A percentile compares a stretch with the other conserved stretches of the same genome.
These are phyloP conservation scores for Brassica incana DNA, from an alignment of 345 rosid species.

Conservation along the genomic window DNA sequence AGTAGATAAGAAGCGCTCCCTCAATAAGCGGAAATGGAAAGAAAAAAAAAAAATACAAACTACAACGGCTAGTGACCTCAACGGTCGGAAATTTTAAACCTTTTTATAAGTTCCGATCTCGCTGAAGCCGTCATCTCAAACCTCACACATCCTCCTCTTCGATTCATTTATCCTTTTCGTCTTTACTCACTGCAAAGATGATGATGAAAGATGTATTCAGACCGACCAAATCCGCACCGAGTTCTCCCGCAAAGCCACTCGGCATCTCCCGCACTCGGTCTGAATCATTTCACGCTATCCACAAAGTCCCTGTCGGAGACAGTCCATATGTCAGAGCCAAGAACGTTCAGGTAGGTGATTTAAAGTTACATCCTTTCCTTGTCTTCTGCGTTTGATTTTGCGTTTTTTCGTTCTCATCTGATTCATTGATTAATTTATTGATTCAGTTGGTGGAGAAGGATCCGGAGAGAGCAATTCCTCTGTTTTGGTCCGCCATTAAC, in stretches of 20 bases:
- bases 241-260: constrained; percentile 89
- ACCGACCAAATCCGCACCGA: constrained; percentile 86
- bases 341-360: constrained; percentile 85
- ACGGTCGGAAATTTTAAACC: constrained; percentile 57
- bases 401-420: not conserved
- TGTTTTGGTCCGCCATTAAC: constrained; percentile 96
- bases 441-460: constrained; percentile 84
- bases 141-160: constrained; percentile 30
- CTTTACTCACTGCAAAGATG: constrained; percentile 47
- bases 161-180: constrained; percentile 18
- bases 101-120: constrained; percentile 6
- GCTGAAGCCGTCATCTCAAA: constrained; percentile 31
- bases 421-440: not conserved
- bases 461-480: constrained; percentile 83
- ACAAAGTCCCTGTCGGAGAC: constrained; percentile 92
- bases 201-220: constrained; percentile 80
- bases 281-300: constrained; percentile 86
- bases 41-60: constrained; percentile 24
- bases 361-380: constrained; percentile 5
- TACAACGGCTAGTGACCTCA: constrained; percentile 71
- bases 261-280: constrained; percentile 73
- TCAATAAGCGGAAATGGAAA: constrained; percentile 48
- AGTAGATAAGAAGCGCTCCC: constrained; percentile 15
- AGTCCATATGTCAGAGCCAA: constrained; percentile 91
- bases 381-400: not conserved